Evolutionary conservation across 1,284 basidiomycete species (phyloP).

Genomic region (Boletus sp.): DNA sequence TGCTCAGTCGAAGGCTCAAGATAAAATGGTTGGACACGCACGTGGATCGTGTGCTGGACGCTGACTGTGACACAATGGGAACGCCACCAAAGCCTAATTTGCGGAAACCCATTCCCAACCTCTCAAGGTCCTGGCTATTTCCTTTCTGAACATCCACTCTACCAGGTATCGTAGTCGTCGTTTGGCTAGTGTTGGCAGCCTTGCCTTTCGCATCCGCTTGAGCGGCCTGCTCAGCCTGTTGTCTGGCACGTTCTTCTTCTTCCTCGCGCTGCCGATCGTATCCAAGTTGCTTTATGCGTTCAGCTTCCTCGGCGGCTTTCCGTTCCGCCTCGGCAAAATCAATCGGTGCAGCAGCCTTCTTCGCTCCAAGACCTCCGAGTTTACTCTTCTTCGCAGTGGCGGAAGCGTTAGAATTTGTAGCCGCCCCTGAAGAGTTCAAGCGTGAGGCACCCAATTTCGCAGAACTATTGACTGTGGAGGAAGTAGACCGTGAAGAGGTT

Average conservation of each 20-base stretch:
- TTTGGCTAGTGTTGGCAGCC: conserved; percentile 26
- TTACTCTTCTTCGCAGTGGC: conserved; percentile 61
- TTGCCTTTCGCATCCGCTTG: conserved; percentile 42
- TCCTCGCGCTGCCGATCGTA: conserved; percentile 84
- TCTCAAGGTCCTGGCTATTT: conserved; percentile 49
- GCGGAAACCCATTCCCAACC: conserved; percentile 78
- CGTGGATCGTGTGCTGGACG: conserved; percentile 47
- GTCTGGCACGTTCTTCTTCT: conserved; percentile 59
- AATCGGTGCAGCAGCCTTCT: conserved; percentile 74
- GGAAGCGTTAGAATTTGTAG: conserved; percentile 34
- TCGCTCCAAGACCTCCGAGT: conserved; percentile 82
- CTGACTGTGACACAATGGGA: conserved; percentile 52
- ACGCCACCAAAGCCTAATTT: conserved; percentile 86
- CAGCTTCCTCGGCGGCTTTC: conserved; percentile 85
- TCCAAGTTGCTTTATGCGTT: conserved; percentile 83
- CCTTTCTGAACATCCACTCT: conserved; percentile 34
- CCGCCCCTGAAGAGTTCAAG: conserved; percentile 49
- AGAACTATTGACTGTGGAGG: conserved; percentile 37
- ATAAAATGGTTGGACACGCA: conserved; percentile 31
- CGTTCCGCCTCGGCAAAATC: conserved; percentile 92
- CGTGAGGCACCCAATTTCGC: conserved; percentile 54
- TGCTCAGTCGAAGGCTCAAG: background rate
- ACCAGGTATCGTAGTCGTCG: conserved; percentile 25
- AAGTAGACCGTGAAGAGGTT: conserved; percentile 49
- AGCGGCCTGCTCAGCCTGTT: conserved; percentile 50